Conservation (phyloP, 305 asterid species). For the Solanum hybrid region DNA sequence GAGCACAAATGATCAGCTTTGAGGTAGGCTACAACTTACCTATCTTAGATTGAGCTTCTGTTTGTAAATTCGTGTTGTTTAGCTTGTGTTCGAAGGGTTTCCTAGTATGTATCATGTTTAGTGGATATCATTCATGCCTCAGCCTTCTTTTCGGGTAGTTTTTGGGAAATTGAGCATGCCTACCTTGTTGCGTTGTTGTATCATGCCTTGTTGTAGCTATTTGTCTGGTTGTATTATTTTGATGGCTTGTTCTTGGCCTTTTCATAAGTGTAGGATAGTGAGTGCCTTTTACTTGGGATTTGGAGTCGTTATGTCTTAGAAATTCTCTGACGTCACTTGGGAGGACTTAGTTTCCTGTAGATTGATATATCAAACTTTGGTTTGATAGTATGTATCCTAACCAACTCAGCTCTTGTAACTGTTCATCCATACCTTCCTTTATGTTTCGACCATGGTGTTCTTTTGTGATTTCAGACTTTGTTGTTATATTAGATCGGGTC, state of each 20-base stretch:
- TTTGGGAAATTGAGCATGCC: neutral
- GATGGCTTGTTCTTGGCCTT: too few species aligned
- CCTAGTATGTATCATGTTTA: too few species aligned
- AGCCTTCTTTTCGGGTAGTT: too few species aligned
- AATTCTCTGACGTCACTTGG: neutral
- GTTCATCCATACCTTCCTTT: neutral
- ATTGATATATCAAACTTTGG: neutral
- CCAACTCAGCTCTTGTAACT: neutral
- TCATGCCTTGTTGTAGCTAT: neutral
- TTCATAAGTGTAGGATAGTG: neutral
- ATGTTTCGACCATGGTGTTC: neutral
- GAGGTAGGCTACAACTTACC: neutral
- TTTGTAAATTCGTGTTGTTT: too few species aligned
- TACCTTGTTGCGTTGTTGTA: neutral
- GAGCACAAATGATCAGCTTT: neutral
- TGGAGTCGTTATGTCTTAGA: too few species aligned
- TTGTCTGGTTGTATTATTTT: too few species aligned
- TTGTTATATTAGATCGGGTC: neutral
- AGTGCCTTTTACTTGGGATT: neutral
- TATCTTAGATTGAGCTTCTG: neutral
- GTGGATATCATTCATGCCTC: too few species aligned
- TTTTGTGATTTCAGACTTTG: neutral
- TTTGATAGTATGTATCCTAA: neutral
- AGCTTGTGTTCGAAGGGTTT: neutral
- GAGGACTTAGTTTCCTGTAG: neutral